Base-by-base conservation (phyloP, 108 stramenopile genomes). In the Aureococcus anophagefferens region DNA sequence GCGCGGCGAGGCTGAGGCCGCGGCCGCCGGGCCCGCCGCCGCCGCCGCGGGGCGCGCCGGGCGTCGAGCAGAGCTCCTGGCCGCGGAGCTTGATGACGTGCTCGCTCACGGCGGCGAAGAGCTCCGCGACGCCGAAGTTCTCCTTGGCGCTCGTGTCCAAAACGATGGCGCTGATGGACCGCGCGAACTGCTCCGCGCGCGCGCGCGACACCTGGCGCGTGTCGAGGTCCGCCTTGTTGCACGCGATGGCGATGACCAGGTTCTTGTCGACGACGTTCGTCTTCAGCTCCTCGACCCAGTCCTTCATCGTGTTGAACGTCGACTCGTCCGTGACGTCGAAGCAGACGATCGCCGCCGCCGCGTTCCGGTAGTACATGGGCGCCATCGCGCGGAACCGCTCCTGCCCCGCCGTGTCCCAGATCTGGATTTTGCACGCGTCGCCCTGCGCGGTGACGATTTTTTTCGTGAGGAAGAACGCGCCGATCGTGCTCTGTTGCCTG, bases 291-390 rank as follows among this genome's bases (percentile, higher is more conserved):
- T 78, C 51, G n/a, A 81, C 72, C 80, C 80, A 81, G 51, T 18
- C 25, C 25, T 28, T 18, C 51, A 77, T 29, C 30, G 64, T 69
- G 44, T 71, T 35, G 72, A 79, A 83, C 30, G 77, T 45, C 18
- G 0, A 4, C 35, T 13, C 17, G 31, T 62, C 28, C 17, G 80
- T 81, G 28, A 77, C 64, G 32, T 81, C 80, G 62, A 64, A 81
- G 21, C 71, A 77, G 16, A 81, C 63, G 5, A 81, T 31, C 0
- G 80, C 80, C 18, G 80, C 80, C 9, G 68, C 59, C 28, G 80
- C 80, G 64, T 74, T 62, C 17, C 80, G 73, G 62, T 81, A 81
- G 77, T 81, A 81, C 76, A 76, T 76, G 21, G 51, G 51, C 21
- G 51, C 51, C 51, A 59, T 59, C 7, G 51, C 51, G 21, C 51